Evolutionary conservation across 2,329 filamentous ascomycete genomes (phyloP).

Genomic region (Ophiocordyceps camponoti-leonardi): DNA sequence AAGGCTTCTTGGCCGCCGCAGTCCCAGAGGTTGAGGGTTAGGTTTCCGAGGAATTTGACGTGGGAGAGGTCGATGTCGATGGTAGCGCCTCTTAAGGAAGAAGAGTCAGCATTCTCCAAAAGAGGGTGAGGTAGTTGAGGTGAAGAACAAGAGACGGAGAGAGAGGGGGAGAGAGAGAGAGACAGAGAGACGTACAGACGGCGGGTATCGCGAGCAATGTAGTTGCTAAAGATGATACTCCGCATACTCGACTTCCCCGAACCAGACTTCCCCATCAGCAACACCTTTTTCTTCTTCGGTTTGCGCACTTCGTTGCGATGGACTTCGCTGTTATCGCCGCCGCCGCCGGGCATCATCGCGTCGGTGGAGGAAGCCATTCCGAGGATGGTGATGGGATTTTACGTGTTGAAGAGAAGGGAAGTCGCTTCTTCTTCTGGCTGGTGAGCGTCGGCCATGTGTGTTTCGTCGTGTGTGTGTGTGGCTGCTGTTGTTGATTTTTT

Average conservation of each 20-base stretch:
- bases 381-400: background rate
- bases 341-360: background rate
- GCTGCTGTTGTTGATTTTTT: too few relatives aligned
- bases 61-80: conserved; percentile 98
- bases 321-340: conserved; percentile 9
- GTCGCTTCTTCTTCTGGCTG: too few relatives aligned
- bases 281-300: conserved; percentile 72
- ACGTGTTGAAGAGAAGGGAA: background rate
- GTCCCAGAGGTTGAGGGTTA: conserved; percentile 96
- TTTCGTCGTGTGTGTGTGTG: too few relatives aligned
- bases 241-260: conserved; percentile 98
- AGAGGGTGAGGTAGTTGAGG: too few relatives aligned
- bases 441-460: too few relatives aligned
- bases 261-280: conserved; percentile 88
- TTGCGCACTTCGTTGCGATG: conserved; percentile 38
- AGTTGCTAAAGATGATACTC: conserved; percentile 98
- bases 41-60: conserved; percentile 95
- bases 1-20: conserved; percentile 98
- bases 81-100: conserved; percentile 60
- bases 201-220: conserved; percentile 89
- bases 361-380: background rate
- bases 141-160: background rate
- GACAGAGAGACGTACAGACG: conserved; percentile 37
- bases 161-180: background rate
- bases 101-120: too few relatives aligned